These are phyloP conservation scores for Tylopilus intermedius DNA, from an alignment of 768 basidiomycete genomes.

Conservation along the genomic window DNA sequence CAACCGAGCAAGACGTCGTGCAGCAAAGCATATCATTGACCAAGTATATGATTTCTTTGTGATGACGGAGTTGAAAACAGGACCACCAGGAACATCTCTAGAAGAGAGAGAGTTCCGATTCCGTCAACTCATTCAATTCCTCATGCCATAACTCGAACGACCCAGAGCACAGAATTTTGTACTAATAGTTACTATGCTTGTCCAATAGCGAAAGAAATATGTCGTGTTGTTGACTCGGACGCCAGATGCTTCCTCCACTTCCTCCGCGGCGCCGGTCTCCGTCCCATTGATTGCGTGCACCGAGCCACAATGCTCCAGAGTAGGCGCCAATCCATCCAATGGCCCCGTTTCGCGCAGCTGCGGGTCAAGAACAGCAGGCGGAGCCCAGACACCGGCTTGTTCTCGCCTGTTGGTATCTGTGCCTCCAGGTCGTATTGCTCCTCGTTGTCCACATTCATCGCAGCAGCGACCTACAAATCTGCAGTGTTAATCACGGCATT, in stretches of 20 bases:
- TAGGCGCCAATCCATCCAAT: conserved; percentile 41
- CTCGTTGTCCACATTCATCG: conserved; percentile 91
- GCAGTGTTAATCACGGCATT: conserved; percentile 91
- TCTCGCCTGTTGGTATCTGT: conserved; percentile 18
- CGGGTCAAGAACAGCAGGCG: conserved; percentile 70
- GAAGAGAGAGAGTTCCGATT: too few relatives aligned
- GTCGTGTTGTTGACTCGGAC: too few relatives aligned
- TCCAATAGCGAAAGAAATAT: too few relatives aligned
- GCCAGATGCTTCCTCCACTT: conserved; percentile 29
- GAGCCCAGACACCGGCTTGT: conserved; percentile 76
- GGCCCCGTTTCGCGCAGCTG: conserved; percentile 49
- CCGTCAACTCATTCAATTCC: too few relatives aligned
- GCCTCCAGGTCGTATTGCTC: conserved; percentile 58
- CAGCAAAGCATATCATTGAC: too few relatives aligned
- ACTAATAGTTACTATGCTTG: too few relatives aligned
- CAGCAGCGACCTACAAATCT: conserved; percentile 96
- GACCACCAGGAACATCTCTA: too few relatives aligned
- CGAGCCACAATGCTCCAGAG: conserved; percentile 44
- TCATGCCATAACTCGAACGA: too few relatives aligned
- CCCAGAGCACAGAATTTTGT: too few relatives aligned
- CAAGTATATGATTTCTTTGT: too few relatives aligned
- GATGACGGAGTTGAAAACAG: too few relatives aligned
- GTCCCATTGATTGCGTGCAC: conserved; percentile 21
- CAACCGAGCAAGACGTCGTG: too few relatives aligned
- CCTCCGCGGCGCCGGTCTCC: conserved; percentile 34